These are phyloP conservation scores for Macrolepiota dolichaula DNA, from an alignment of 768 basidiomycete species.

Conservation along the genomic window DNA sequence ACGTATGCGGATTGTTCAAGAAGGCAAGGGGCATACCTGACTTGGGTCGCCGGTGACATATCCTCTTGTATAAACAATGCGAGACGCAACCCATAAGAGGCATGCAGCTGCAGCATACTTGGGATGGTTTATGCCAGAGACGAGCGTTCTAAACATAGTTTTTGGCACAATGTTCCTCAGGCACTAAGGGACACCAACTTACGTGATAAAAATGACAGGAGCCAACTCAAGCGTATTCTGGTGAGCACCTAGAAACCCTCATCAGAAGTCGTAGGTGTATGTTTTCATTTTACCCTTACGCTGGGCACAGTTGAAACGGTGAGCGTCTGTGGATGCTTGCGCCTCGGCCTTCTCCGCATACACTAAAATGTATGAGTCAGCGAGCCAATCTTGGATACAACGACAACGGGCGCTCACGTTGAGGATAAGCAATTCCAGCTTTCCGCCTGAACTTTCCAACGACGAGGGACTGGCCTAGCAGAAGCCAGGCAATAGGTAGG, in stretches of 20 bases:
- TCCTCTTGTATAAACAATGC: slow-evolving; percentile 8
- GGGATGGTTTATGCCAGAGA: slow-evolving; percentile 3
- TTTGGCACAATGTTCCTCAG: neutral
- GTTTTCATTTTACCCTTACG: slow-evolving; percentile 34
- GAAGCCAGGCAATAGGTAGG: slow-evolving; percentile 47
- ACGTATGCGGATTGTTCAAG: no score
- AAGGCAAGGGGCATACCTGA: slow-evolving; percentile 3
- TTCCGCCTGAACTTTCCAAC: slow-evolving; percentile 42
- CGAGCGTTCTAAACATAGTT: neutral
- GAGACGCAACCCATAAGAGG: neutral
- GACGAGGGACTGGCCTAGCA: slow-evolving; percentile 42
- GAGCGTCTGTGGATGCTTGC: slow-evolving; percentile 45
- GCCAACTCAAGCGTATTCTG: slow-evolving; percentile 58
- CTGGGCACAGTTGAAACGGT: slow-evolving; percentile 69
- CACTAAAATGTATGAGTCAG: slow-evolving; percentile 29
- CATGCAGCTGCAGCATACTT: neutral
- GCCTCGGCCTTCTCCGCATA: slow-evolving; percentile 68
- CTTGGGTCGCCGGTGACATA: slow-evolving; percentile 8
- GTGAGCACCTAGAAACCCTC: slow-evolving; percentile 49
- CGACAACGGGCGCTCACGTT: slow-evolving; percentile 38
- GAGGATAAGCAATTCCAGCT: slow-evolving; percentile 62
- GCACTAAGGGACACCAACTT: neutral
- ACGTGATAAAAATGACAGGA: slow-evolving; percentile 43
- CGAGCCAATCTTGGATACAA: neutral
- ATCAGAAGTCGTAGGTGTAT: neutral